phyloP scores from a whole-genome alignment of 257 asterid species.

The Jacaranda mimosifolia region DNA sequence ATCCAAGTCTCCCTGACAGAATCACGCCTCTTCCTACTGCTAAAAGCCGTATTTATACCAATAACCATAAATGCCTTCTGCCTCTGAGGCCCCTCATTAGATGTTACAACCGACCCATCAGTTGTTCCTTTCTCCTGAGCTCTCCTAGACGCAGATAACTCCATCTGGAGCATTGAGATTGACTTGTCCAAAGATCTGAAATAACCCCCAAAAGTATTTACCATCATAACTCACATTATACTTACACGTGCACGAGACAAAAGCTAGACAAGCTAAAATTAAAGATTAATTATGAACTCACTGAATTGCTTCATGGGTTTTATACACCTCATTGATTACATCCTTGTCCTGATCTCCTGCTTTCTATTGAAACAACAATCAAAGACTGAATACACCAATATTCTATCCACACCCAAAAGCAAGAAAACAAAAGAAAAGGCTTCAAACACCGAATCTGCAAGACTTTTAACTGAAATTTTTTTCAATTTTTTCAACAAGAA shows the following conservation, averaged over 20 bases:
- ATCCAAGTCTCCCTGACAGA: conserved; percentile 97
- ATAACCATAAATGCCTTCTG: conserved; percentile 91
- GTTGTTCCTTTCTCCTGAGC: conserved; percentile 50
- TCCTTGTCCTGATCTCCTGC: conserved; percentile 72
- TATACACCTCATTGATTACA: conserved; percentile 92
- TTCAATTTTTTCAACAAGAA: not conserved
- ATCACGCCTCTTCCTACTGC: conserved; percentile 97
- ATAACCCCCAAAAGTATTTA: conserved; percentile 26
- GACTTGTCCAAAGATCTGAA: conserved; percentile 90
- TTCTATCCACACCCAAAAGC: conserved; percentile 23
- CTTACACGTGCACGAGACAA: not conserved
- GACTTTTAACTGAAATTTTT: not conserved
- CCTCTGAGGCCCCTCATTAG: conserved; percentile 54
- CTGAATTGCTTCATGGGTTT: conserved; percentile 95
- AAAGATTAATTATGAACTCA: conserved; percentile 51
- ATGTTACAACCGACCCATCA: conserved; percentile 45
- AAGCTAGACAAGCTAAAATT: not conserved
- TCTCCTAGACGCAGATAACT: conserved; percentile 78
- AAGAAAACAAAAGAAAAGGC: not conserved
- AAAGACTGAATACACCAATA: conserved; percentile 24
- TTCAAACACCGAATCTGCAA: not conserved
- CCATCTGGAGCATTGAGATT: conserved; percentile 95
- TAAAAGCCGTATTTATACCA: conserved; percentile 97
- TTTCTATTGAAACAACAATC: conserved; percentile 53
- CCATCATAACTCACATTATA: conserved; percentile 7